These are phyloP conservation scores for Poa annua DNA, from an alignment of 176 grass and related monocot genomes.

Conservation along the genomic window DNA sequence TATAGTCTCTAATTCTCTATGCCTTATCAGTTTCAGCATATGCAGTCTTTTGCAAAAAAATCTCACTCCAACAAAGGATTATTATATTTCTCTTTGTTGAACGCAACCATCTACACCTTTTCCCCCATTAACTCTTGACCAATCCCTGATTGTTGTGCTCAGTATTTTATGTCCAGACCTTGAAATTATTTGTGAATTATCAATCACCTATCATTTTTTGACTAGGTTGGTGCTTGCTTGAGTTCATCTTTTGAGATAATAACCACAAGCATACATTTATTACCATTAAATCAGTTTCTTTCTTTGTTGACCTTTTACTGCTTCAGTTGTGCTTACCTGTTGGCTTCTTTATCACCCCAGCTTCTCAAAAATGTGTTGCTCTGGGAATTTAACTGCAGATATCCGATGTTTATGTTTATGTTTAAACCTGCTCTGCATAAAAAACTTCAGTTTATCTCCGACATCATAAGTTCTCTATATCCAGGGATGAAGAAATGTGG, in stretches of 20 bases:
- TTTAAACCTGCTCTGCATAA: constrained; percentile 24
- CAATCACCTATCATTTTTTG: neutral
- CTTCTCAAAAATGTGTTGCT: constrained; percentile 16
- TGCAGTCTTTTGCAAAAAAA: constrained; percentile 18
- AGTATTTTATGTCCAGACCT: neutral
- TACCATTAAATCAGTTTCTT: neutral
- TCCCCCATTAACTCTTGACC: constrained; percentile 19
- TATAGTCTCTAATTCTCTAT: neutral
- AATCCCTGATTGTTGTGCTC: neutral
- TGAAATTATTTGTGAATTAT: constrained; percentile 15
- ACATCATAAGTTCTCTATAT: constrained; percentile 39
- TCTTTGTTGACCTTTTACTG: neutral
- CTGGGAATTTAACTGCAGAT: constrained; percentile 4
- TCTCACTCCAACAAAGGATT: constrained; percentile 18
- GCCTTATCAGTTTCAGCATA: constrained; percentile 21
- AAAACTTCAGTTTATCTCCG: constrained; percentile 35
- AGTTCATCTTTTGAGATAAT: constrained; percentile 4
- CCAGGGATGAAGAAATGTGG: constrained; percentile 54
- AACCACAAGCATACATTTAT: neutral
- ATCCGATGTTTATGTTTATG: constrained; percentile 9
- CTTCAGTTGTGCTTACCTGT: neutral
- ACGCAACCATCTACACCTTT: constrained; percentile 1
- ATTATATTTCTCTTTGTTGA: neutral
- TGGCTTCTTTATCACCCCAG: constrained; percentile 2
- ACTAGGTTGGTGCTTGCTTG: neutral